phyloP scores from a whole-genome alignment of 2,329 filamentous ascomycete genomes.

The Talaromyces sp. region DNA sequence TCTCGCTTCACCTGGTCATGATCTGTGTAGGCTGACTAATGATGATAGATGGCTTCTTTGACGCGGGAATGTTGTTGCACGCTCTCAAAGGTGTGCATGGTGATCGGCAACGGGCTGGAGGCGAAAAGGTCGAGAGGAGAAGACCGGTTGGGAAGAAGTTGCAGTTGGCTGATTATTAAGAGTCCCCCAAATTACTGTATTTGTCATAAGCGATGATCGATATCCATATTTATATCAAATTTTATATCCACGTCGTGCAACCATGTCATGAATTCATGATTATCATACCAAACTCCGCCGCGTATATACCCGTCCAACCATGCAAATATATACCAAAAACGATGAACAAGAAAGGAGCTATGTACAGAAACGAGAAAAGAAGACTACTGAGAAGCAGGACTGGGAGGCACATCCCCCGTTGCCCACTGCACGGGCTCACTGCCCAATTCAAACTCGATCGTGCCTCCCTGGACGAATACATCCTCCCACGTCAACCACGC shows the following conservation, averaged over 20 bases:
- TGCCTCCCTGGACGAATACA: conserved; percentile 61
- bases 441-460: conserved; percentile 59
- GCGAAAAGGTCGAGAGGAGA: conserved; percentile 36
- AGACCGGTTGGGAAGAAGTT: conserved; percentile 48
- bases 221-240: background rate
- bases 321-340: background rate
- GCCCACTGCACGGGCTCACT: conserved; percentile 60
- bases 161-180: conserved; percentile 39
- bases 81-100: conserved; percentile 64
- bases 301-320: background rate
- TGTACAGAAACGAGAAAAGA: background rate
- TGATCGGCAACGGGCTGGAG: conserved; percentile 31
- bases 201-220: background rate
- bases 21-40: background rate
- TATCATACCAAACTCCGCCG: background rate
- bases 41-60: conserved; percentile 84
- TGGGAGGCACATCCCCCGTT: conserved; percentile 56
- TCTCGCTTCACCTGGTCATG: too few species aligned
- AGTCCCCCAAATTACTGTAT: background rate
- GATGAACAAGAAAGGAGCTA: background rate
- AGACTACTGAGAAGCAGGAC: conserved; percentile 29
- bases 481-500: conserved; percentile 62
- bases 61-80: conserved; percentile 89
- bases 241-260: background rate
- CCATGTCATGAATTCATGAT: background rate